phyloP scores from a whole-genome alignment of 345 rosid species.

The Mangifera indica region DNA sequence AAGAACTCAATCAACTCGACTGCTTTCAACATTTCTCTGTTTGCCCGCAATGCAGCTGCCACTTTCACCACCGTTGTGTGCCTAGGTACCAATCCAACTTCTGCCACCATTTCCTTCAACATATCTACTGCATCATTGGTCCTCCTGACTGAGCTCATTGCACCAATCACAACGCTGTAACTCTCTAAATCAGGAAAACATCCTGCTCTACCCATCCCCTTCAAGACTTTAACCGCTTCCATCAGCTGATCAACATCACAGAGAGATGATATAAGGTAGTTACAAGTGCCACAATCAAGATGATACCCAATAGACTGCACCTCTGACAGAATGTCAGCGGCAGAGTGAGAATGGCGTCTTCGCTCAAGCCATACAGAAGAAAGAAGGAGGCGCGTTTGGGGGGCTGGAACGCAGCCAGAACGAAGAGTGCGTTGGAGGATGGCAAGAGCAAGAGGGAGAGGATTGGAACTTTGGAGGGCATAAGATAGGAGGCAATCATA shows the following conservation, averaged over 20 bases:
- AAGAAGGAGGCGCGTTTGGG: slow-evolving; percentile 55
- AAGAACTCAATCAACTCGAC: slow-evolving; percentile 68
- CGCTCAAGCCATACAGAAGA: slow-evolving; percentile 63
- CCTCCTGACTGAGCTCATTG: slow-evolving; percentile 58
- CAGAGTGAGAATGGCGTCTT: slow-evolving; percentile 34
- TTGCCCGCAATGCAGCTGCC: slow-evolving; percentile 55
- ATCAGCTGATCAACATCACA: slow-evolving; percentile 62
- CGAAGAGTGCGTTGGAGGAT: slow-evolving; percentile 74
- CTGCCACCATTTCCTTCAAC: slow-evolving; percentile 72
- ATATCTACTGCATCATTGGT: slow-evolving; percentile 51
- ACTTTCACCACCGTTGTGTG: slow-evolving; percentile 58
- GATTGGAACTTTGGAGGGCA: slow-evolving; percentile 57
- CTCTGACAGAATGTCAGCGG: slow-evolving; percentile 41
- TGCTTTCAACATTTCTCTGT: slow-evolving; percentile 64
- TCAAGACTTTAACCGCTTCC: slow-evolving; percentile 67
- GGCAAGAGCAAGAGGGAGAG: slow-evolving; percentile 63
- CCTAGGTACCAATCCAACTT: slow-evolving; percentile 60
- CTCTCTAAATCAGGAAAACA: slow-evolving; percentile 77
- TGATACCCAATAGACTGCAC: slow-evolving; percentile 65
- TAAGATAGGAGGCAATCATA: slow-evolving; percentile 65
- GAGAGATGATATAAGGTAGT: slow-evolving; percentile 61
- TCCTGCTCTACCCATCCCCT: slow-evolving; percentile 52
- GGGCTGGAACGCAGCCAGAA: slow-evolving; percentile 64
- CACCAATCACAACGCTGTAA: slow-evolving; percentile 47
- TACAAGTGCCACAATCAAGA: slow-evolving; percentile 69